Evolutionary conservation across 768 basidiomycete species (phyloP).

Genomic region (Tubosaeta brunneosetosa): DNA sequence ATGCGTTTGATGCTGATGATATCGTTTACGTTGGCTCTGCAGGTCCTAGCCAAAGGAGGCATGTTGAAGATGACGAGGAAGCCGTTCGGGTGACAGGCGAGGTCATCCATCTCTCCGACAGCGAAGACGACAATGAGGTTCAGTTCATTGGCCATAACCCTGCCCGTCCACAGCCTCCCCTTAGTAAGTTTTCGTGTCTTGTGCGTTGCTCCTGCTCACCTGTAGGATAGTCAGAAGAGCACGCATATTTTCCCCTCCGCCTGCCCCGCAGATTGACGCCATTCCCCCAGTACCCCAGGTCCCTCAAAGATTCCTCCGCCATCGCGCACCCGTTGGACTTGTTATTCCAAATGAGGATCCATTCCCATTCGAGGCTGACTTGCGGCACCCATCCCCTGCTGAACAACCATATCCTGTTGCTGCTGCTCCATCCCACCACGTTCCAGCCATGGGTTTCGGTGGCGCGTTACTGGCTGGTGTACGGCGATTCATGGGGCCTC

Average conservation of each 20-base stretch:
- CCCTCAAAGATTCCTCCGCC: constrained; percentile 37
- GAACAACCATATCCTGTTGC: constrained; percentile 30
- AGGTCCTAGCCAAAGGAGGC: constrained; percentile 25
- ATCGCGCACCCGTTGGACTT: constrained; percentile 36
- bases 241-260: constrained; percentile 45
- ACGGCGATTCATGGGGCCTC: constrained; percentile 24
- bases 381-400: constrained; percentile 19
- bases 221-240: constrained; percentile 14
- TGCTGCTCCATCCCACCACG: constrained; percentile 49
- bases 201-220: not conserved
- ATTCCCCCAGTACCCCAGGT: constrained; percentile 57
- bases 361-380: constrained; percentile 45
- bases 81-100: constrained; percentile 16
- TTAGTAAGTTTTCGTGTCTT: constrained; percentile 11
- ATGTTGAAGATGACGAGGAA: constrained; percentile 20
- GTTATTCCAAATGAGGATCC: constrained; percentile 49
- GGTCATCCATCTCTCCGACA: constrained; percentile 35
- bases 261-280: constrained; percentile 34
- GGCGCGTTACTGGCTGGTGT: constrained; percentile 53
- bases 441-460: constrained; percentile 60
- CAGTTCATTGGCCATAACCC: constrained; percentile 25
- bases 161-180: constrained; percentile 11
- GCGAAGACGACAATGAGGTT: constrained; percentile 36
- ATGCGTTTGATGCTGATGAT: constrained; percentile 35
- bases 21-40: constrained; percentile 24